Percentiles rank a stretch among this genome's conserved stretches.
phyloP scores from a whole-genome alignment of 495 filamentous ascomycete genomes.

The Xylaria curta region DNA sequence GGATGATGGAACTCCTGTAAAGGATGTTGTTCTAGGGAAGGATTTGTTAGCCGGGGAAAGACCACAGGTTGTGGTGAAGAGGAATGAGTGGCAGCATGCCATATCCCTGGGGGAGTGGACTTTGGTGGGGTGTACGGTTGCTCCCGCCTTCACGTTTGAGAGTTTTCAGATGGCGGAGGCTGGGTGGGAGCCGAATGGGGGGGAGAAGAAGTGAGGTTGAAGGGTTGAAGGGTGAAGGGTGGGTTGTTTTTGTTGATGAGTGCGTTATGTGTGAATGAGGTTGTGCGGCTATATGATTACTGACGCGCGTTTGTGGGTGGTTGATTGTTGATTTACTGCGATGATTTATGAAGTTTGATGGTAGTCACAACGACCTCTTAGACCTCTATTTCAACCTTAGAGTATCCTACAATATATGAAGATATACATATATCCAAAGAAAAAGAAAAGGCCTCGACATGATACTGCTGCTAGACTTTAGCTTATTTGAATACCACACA shows the following conservation, averaged over 20 bases:
- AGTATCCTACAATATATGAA: background rate
- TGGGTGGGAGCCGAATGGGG: constrained; percentile 44
- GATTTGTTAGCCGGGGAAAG: constrained; percentile 46
- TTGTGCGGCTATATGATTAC: background rate
- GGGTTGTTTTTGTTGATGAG: background rate
- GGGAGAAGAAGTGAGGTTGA: background rate
- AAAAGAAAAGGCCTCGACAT: background rate
- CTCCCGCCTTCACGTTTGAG: constrained; percentile 44
- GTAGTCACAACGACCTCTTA: background rate
- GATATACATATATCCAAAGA: background rate
- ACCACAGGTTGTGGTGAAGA: constrained; percentile 48
- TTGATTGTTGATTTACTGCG: background rate
- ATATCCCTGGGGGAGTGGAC: constrained; percentile 53
- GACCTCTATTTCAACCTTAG: background rate
- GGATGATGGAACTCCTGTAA: constrained; percentile 41
- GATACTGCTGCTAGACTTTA: background rate
- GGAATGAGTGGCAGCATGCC: constrained; percentile 52
- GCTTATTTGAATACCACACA: background rate
- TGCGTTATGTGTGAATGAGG: background rate
- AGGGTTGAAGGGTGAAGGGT: too few species aligned
- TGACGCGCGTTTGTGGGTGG: background rate
- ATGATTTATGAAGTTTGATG: background rate
- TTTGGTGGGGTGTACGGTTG: constrained; percentile 50
- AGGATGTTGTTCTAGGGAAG: constrained; percentile 42
- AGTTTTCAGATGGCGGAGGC: constrained; percentile 45